These are phyloP conservation scores for Raddia distichophylla DNA, from an alignment of 176 grass and related monocot species.

Conservation along the genomic window DNA sequence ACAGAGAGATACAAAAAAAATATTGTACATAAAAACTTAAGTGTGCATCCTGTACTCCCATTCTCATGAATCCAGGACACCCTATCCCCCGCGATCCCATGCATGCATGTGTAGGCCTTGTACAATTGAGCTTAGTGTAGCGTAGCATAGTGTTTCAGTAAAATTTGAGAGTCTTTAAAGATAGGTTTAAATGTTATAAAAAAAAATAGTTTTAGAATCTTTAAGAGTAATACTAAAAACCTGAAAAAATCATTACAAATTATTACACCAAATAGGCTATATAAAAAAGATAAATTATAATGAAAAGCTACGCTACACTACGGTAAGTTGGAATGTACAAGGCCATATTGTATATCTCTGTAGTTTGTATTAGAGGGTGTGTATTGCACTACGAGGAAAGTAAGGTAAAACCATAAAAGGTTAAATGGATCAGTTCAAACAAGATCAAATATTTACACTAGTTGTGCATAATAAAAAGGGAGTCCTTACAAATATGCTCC, in stretches of 20 bases:
- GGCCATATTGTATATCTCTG: neutral
- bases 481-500: neutral
- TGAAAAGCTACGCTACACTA: no score
- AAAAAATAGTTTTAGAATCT: no score
- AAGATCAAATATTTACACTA: neutral
- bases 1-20: neutral
- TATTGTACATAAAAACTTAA: neutral
- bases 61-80: neutral
- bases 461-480: neutral
- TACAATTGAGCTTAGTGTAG: neutral
- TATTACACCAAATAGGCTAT: no score
- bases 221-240: no score
- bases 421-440: neutral
- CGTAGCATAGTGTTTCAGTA: no score
- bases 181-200: no score
- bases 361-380: neutral
- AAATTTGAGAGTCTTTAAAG: no score
- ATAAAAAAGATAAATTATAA: no score
- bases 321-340: neutral
- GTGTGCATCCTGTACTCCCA: neutral
- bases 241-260: no score
- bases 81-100: neutral
- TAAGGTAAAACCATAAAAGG: constrained; percentile 15
- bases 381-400: neutral
- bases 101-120: neutral